These are phyloP conservation scores for Alternaria postmessia DNA, from an alignment of 2,329 filamentous ascomycete genomes.

Conservation along the genomic window DNA sequence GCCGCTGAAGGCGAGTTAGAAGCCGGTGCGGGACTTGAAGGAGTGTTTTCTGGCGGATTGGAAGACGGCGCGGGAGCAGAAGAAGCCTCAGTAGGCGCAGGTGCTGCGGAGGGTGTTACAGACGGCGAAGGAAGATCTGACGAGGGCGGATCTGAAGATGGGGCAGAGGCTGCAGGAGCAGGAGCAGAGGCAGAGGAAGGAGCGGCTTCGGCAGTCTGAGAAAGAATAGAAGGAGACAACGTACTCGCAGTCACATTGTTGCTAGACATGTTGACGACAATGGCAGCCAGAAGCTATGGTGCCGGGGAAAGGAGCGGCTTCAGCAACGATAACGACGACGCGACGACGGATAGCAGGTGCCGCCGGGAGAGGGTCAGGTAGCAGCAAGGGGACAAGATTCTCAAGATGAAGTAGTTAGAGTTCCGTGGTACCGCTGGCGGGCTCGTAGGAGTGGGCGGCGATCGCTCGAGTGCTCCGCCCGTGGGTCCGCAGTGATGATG, in stretches of 20 bases:
- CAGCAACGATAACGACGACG: slow-evolving; percentile 1
- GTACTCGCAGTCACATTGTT: slow-evolving; percentile 45
- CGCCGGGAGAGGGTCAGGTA: slow-evolving; percentile 10
- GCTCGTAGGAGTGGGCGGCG: slow-evolving; percentile 18
- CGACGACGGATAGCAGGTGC: slow-evolving; percentile 6
- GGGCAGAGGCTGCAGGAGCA: slow-evolving; percentile 16
- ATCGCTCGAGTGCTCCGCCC: slow-evolving; percentile 21
- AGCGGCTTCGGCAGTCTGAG: slow-evolving; percentile 3
- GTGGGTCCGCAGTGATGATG: slow-evolving; percentile 32
- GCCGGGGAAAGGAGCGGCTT: slow-evolving; percentile 20
- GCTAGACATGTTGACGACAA: slow-evolving; percentile 38
- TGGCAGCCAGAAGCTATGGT: slow-evolving; percentile 15
- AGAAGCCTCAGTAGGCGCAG: slow-evolving; percentile 30
- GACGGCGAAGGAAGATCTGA: slow-evolving; percentile 23
- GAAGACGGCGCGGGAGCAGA: slow-evolving; percentile 23
- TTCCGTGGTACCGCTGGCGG: slow-evolving; percentile 17
- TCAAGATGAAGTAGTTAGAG: slow-evolving; percentile 29
- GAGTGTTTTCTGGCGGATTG: slow-evolving; percentile 25
- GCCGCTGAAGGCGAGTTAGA: slow-evolving; percentile 28
- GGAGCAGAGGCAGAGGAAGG: slow-evolving; percentile 23
- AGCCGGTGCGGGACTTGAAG: slow-evolving; percentile 20
- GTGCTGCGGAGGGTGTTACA: slow-evolving; percentile 33
- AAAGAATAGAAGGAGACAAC: slow-evolving; percentile 37
- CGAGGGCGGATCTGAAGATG: slow-evolving; percentile 14
- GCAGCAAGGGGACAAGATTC: slow-evolving; percentile 9